Base-by-base conservation (phyloP, 768 basidiomycete species). In the Phaffia tasmanica region DNA sequence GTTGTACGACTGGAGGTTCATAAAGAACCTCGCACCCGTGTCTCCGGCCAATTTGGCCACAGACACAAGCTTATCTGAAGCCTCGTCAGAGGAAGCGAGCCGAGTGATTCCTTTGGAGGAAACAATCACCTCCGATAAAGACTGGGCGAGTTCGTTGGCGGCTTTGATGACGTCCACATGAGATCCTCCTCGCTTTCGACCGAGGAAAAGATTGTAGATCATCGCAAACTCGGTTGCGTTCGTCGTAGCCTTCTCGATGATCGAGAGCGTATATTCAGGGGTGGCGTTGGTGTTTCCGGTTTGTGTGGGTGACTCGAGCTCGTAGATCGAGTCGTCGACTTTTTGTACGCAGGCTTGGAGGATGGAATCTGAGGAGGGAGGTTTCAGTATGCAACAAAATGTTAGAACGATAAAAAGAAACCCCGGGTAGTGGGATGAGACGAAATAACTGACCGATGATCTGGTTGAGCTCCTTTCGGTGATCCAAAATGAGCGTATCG, bases 121-220 rank as follows among this genome's bases (percentile, higher is more conserved):
- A 77, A 86, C 83, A 65, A 99, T 79, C 53, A 95, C 92, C 67
- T 99, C 95, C 3, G 89, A 81, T 56, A 98, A 79, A 7, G 88
- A 85, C 77, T 99, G 95, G 0, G 94, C 93, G 65, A 97, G 85
- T 73, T 94, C 92, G 78, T 97, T 97, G 68, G 94, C 90, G 58
- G 87, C 85, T 78, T 95, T 95, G 81, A 99, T 98, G 64, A 98
- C 95, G 60, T 95, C 90, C 69, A 99, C 95, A 74, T 97, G 85
- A 62, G 95, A 89, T 11, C 93, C 95, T 42, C 94, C 94, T 54
- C 80, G 79, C 70, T 94, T 90, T 47, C 74, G 74, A 68, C 85
- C 82, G 25, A 98, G 82, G 77, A 89, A 89, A 14, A 95, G 83
- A 75, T 91, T 90, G 80, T 90, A 98, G 65, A 91, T 81, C 21